Base-by-base conservation (phyloP, 495 filamentous ascomycete genomes). In the Aspergillus conjunctus region DNA sequence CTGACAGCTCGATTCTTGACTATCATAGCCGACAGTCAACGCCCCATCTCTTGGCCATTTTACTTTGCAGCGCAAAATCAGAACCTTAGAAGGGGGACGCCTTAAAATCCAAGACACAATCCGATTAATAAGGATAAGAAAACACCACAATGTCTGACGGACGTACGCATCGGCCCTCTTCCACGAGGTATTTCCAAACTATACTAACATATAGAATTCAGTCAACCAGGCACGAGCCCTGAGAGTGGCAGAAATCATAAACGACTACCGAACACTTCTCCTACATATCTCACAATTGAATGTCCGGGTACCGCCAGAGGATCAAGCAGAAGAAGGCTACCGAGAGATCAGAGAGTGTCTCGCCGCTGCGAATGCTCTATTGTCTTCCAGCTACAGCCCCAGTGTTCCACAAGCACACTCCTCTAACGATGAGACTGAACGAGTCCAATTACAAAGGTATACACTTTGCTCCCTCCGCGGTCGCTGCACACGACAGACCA, bases 141-240 rank as follows among this genome's bases (percentile, higher is more conserved):
- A 56, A 30, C 39, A 15, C 31, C 34, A 45, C 67, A 63, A 87
- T 88, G 85, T 79, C 84, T 56, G 85, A 88, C 77, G 84, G 84
- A 73, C 72, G 84, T 87, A 75, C 80, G 83, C 69, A 65, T 33
- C 18, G 21, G 66, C 50, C 20, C 33, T 48, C 44, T 20, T 58
- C 7, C 21, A 34, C 39, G 22, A 14, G 4, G 18, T 48, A 7
- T 18, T 9, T 20, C 41, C 8, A 22, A 26, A 26, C n/a, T 18
- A 52, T 52, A 56, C 37, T 51, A 46, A 55, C 9, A 20, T 30
- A 49, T 21, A 22, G 15, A 20, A 9, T 32, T 22, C 70, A 96
- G 92, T 95, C 61, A 96, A 97, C 75, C 85, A 92, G 65, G 88
- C 87, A 67, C 89, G 92, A 70, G 87, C 88, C 60, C 79, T 86